Percentiles rank a stretch among this genome's conserved stretches.
Conservation (phyloP, 1,139 yeast genomes). For the Pichia sp. region DNA sequence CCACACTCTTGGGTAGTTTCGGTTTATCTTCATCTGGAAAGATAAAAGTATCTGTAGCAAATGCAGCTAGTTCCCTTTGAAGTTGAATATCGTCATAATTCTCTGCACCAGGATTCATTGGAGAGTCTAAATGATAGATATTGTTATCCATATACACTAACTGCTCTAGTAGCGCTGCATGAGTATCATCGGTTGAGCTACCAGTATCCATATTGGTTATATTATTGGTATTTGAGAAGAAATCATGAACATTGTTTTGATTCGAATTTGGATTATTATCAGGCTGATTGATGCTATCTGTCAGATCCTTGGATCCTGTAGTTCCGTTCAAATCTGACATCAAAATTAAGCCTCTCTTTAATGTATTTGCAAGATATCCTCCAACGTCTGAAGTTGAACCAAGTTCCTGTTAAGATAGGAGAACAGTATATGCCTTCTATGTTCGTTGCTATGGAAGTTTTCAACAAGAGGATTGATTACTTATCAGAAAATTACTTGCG, state of each 20-base stretch:
- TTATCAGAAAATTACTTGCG: neutral
- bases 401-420: too few relatives aligned
- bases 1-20: constrained; percentile 12
- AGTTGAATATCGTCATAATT: constrained; percentile 51
- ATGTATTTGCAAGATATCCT: too few relatives aligned
- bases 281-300: neutral
- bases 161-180: constrained; percentile 66
- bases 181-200: constrained; percentile 36
- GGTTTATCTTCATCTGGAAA: constrained; percentile 77
- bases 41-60: constrained; percentile 70
- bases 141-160: constrained; percentile 69
- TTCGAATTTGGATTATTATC: neutral
- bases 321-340: too few relatives aligned
- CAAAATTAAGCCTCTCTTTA: too few relatives aligned
- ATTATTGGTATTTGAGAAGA: neutral
- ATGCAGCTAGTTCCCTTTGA: constrained; percentile 67
- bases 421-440: too few relatives aligned
- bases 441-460: too few relatives aligned
- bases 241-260: neutral
- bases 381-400: too few relatives aligned
- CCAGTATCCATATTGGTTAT: constrained; percentile 10
- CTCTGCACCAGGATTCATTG: constrained; percentile 15
- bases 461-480: neutral
- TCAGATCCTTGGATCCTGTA: too few relatives aligned
- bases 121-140: constrained; percentile 43